Evolutionary conservation across 2,329 filamentous ascomycete genomes (phyloP), one percentile per base, ranked within the genome.

Genomic region (Trichophyton verrucosum): DNA sequence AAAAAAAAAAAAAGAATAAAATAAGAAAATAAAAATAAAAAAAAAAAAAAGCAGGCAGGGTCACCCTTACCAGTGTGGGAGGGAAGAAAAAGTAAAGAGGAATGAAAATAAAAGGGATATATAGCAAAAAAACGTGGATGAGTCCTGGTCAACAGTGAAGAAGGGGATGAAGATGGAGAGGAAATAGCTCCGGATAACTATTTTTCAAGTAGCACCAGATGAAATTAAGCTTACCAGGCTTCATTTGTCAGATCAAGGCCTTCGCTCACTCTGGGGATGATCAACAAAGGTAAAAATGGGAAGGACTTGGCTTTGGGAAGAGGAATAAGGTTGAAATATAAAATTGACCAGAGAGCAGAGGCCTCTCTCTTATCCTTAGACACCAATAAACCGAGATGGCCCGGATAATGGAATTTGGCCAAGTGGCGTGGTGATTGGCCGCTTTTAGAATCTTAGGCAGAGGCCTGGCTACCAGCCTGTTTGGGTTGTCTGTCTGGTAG

Each of bases 161-260:
- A 44, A 44, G 40, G 40, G 40, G 40, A 17, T 15, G 40, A 15
- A 44, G 36, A 57, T 40, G 40, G 33, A 42, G 55, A 40, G 38
- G 55, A 22, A 57, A 57, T 40, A 24, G 38, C 55, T 36, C 55
- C 33, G 38, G 38, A 30, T 59, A 58, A 59, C 51, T 59, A 42
- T 46, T 27, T 51, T 30, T 61, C 22, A 63, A 65, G 63, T 67
- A 61, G 60, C 61, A 66, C 60, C 63, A 64, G 55, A 64, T 62
- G 44, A 61, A 61, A 66, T 65, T 62, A 64, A 65, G 65, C 66
- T 67, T 66, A 67, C 66, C 65, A 62, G 63, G 61, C 65, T 64
- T 65, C 66, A 67, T 66, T 65, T 64, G 64, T 61, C 61, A 63
- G 57, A 62, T 57, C 49, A 58, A 59, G 44, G 33, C 62, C 46